Evolutionary conservation across 73 alveolate genomes (phyloP).

Genomic region (Tetrahymena elliotti): DNA sequence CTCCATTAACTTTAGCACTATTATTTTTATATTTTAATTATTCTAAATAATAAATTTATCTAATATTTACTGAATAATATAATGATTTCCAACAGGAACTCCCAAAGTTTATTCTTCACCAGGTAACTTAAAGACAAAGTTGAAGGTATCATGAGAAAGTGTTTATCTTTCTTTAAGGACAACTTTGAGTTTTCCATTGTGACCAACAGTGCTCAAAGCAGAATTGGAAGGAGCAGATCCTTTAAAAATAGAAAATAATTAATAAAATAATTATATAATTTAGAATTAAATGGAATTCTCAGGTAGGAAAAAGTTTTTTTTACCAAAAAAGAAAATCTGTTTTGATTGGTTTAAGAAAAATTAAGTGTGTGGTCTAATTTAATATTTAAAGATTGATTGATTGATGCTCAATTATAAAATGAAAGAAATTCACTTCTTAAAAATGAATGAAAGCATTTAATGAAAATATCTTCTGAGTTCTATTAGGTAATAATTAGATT

Average conservation of each 20-base stretch:
- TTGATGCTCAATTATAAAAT: not conserved
- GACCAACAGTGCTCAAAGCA: not conserved
- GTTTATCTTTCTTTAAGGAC: slow-evolving; percentile 9
- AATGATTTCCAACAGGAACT: slow-evolving; percentile 5
- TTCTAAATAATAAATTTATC: not conserved
- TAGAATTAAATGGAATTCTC: not conserved
- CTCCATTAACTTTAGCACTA: slow-evolving; percentile 15
- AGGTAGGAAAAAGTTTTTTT: not conserved
- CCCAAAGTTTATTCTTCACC: slow-evolving; percentile 5
- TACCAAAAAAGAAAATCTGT: not conserved
- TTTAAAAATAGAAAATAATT: not conserved
- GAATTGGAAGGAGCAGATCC: not conserved
- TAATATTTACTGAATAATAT: not conserved
- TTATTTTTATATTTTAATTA: not conserved
- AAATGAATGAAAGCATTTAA: not conserved
- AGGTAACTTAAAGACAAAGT: slow-evolving; percentile 28
- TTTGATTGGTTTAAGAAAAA: not conserved
- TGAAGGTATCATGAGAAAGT: slow-evolving; percentile 32
- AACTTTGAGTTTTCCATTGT: not conserved
- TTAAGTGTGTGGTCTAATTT: not conserved
- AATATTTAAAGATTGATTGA: too few species aligned
- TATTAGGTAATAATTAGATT: not conserved
- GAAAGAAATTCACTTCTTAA: not conserved
- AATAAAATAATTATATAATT: not conserved
- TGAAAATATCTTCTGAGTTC: not conserved